Evolutionary conservation across 1,284 basidiomycete species (phyloP).

Genomic region (Cryptococcus amylolentus): DNA sequence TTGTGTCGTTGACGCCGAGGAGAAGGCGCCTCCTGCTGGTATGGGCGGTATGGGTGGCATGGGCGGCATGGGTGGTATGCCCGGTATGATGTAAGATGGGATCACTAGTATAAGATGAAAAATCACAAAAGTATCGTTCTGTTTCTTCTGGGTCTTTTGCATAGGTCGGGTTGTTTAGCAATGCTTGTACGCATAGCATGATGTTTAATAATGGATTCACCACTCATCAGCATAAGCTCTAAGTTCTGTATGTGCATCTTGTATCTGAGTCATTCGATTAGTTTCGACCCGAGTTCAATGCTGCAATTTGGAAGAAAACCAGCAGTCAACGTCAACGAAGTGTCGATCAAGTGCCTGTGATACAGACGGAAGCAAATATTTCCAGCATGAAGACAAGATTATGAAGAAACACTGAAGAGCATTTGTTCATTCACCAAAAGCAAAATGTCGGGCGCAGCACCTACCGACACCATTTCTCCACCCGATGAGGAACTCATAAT

Average conservation of each 20-base stretch:
- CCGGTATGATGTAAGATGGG: conserved; percentile 57
- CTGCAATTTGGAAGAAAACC: too few species aligned
- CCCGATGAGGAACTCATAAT: conserved; percentile 54
- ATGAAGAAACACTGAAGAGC: too few species aligned
- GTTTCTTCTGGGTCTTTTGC: conserved; percentile 2
- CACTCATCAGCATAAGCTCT: background rate
- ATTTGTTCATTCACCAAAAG: too few species aligned
- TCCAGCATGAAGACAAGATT: too few species aligned
- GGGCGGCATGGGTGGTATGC: conserved; percentile 52
- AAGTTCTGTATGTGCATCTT: too few species aligned
- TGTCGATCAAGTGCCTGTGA: too few species aligned
- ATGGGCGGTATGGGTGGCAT: conserved; percentile 52
- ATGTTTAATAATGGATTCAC: conserved; percentile 4
- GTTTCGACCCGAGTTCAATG: too few species aligned
- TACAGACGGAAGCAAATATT: too few species aligned
- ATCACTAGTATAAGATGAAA: conserved; percentile 1
- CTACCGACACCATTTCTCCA: conserved; percentile 21
- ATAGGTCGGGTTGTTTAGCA: conserved; percentile 1
- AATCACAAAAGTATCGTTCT: background rate
- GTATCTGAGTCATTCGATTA: too few species aligned
- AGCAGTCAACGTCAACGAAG: too few species aligned
- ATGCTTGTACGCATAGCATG: conserved; percentile 7
- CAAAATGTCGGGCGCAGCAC: too few species aligned
- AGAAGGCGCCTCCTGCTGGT: conserved; percentile 60
- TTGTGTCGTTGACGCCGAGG: conserved; percentile 88